Base-by-base conservation (phyloP, 768 basidiomycete species). In the Lyophyllum atratum region DNA sequence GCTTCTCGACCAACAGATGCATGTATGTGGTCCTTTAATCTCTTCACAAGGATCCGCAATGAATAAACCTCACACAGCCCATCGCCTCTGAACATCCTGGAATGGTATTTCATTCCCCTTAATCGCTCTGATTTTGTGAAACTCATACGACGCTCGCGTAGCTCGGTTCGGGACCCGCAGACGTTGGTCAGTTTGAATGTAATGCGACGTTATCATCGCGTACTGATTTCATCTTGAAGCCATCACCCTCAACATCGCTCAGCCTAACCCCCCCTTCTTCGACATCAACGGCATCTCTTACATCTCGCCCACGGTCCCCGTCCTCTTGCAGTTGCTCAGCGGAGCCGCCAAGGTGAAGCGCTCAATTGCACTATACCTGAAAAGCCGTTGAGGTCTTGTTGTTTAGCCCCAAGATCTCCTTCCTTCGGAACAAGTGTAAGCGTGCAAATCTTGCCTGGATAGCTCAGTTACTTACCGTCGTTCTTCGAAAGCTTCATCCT, bases 311-410 rank as follows among this genome's bases (percentile, higher is more conserved):
- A 66, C 74, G 0, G 64, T 79, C 1, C 83, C 83, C 0, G 75
- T 83, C 15, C 75, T 84, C 24, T 76, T 84, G 44, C 82, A 84
- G 54, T 76, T 85, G 34, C 70, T 84, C 25, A 83, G 76, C 45
- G 82, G 82, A 6, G 76, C 77, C 14, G 61, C 61, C 15, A n/a
- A 54, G 58, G 64, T 63, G 24, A 26, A 29, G 12, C 24, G 3
- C 9, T 14, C 10, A 29, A 28, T 19, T 39, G 2, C 8, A 44
- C 3, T 44, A 4, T 11, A 8, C 19, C 22, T 24, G 2, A 24
- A 44, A 21, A 12, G 10, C 4, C 21, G 24, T 14, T 44, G 22
- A 44, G 2, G 22, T 5, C 11, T 22, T 25, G n/a, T 25, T 21
- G 2, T 29, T 28, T 46, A 65, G 52, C 76, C 83, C 0, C 60